These are phyloP conservation scores for Penicillium crystallinum DNA, from an alignment of 495 filamentous ascomycete species.

Conservation along the genomic window DNA sequence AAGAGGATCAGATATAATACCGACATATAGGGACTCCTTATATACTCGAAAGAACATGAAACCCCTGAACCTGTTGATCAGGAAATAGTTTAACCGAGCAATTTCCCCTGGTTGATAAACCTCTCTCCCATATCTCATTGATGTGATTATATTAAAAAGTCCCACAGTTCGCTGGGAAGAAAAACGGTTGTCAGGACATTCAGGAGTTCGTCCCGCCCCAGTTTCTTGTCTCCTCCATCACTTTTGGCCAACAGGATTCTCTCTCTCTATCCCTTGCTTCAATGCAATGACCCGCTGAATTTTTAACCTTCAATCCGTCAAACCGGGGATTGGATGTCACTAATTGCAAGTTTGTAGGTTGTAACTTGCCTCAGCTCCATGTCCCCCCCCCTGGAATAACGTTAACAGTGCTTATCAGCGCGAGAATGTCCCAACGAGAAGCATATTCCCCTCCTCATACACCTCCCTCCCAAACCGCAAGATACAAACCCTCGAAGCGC, in stretches of 20 bases:
- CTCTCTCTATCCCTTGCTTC: background rate
- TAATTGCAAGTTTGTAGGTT: too few relatives aligned
- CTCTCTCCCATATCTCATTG: too few relatives aligned
- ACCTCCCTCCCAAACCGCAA: constrained; percentile 36
- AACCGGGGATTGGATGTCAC: background rate
- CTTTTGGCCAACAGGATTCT: background rate
- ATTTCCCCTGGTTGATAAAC: too few relatives aligned
- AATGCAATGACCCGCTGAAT: background rate
- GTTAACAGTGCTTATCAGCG: constrained; percentile 14
- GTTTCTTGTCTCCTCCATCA: background rate
- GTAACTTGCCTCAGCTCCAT: too few relatives aligned
- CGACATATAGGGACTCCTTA: too few relatives aligned
- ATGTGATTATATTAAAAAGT: too few relatives aligned
- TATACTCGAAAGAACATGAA: too few relatives aligned
- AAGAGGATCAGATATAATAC: too few relatives aligned
- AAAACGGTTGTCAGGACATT: too few relatives aligned
- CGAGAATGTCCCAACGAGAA: constrained; percentile 32
- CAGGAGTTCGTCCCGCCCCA: background rate
- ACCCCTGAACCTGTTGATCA: background rate
- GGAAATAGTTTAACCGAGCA: too few relatives aligned
- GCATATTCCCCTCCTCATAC: constrained; percentile 41
- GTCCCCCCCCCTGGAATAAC: too few relatives aligned
- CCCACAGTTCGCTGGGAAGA: background rate
- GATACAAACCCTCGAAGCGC: constrained; percentile 27
- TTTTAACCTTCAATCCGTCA: background rate